Percentiles rank a stretch among this genome's conserved stretches.
phyloP scores from a whole-genome alignment of 75 land plant genomes.

The Azolla pinnata region DNA sequence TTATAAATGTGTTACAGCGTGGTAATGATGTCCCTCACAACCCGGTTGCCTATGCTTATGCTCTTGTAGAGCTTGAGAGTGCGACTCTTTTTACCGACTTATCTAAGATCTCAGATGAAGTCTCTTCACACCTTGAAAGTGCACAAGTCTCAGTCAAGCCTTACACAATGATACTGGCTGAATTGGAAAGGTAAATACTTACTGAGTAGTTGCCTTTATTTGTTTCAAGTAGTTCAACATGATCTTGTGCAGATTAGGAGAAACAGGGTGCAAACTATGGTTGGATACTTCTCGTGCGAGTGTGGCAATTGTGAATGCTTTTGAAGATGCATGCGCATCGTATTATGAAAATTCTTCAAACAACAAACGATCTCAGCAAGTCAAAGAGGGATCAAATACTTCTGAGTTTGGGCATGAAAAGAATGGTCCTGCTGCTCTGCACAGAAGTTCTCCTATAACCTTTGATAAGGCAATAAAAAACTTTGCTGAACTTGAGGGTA shows the following conservation, averaged over 20 bases:
- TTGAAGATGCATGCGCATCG: slow-evolving; percentile 40
- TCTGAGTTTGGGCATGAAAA: slow-evolving; percentile 11
- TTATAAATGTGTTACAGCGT: too few species aligned
- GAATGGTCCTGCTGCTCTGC: slow-evolving; percentile 41
- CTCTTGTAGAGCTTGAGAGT: slow-evolving; percentile 50
- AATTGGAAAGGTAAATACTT: slow-evolving; percentile 49
- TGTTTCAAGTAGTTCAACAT: neutral
- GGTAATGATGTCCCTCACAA: slow-evolving; percentile 88
- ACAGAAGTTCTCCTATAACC: slow-evolving; percentile 54
- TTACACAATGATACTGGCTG: slow-evolving; percentile 59
- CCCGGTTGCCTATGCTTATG: slow-evolving; percentile 88
- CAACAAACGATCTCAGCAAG: slow-evolving; percentile 2
- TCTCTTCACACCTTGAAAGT: slow-evolving; percentile 53
- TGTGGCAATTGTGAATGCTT: slow-evolving; percentile 72
- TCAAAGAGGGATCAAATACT: neutral
- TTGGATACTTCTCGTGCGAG: slow-evolving; percentile 69
- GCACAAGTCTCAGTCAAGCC: slow-evolving; percentile 69
- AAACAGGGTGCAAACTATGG: slow-evolving; percentile 61
- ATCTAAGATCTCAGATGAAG: slow-evolving; percentile 58
- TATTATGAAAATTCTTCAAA: slow-evolving; percentile 12
- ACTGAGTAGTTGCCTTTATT: neutral
- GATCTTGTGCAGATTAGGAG: slow-evolving; percentile 51
- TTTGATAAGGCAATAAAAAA: slow-evolving; percentile 82
- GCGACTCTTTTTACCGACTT: slow-evolving; percentile 66
- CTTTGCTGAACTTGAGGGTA: slow-evolving; percentile 80